Percentiles rank a stretch among this genome's conserved stretches.
Evolutionary conservation across 2,329 filamentous ascomycete species (phyloP).

Genomic region (Pseudocercospora fijiensis): DNA sequence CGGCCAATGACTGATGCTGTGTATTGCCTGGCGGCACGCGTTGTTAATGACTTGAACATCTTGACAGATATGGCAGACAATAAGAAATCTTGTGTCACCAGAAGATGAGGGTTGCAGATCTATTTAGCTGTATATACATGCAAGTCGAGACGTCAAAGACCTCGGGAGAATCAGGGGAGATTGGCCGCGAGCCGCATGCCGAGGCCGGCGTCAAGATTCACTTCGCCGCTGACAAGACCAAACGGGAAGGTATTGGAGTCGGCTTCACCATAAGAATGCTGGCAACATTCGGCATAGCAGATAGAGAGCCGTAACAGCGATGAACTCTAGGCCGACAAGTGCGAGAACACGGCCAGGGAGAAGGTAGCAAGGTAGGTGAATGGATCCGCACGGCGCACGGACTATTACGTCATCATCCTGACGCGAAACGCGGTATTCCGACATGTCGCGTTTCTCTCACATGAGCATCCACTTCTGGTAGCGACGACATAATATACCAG

Average conservation of each 20-base stretch:
- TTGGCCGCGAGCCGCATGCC: not conserved
- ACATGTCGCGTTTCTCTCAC: not conserved
- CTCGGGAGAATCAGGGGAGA: constrained; percentile 6
- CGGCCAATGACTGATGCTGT: constrained; percentile 33
- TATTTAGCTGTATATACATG: constrained; percentile 2
- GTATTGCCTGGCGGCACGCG: constrained; percentile 43
- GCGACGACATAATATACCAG: not conserved
- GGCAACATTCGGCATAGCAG: not conserved
- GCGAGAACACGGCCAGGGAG: not conserved
- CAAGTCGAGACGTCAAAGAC: constrained; percentile 5
- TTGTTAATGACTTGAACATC: constrained; percentile 49
- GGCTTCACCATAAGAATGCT: not conserved
- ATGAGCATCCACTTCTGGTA: not conserved
- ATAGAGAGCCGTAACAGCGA: not conserved
- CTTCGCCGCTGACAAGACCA: constrained; percentile 2
- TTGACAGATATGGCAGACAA: not conserved
- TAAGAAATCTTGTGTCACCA: not conserved
- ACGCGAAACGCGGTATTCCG: not conserved
- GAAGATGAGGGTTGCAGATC: constrained; percentile 1
- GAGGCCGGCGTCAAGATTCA: not conserved
- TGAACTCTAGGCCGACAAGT: not conserved
- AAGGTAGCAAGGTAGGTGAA: not conserved
- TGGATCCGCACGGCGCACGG: not conserved
- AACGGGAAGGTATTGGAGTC: not conserved
- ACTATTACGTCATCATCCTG: not conserved